Evolutionary conservation across 768 basidiomycete species (phyloP).

Genomic region (Kwoniella shandongensis): DNA sequence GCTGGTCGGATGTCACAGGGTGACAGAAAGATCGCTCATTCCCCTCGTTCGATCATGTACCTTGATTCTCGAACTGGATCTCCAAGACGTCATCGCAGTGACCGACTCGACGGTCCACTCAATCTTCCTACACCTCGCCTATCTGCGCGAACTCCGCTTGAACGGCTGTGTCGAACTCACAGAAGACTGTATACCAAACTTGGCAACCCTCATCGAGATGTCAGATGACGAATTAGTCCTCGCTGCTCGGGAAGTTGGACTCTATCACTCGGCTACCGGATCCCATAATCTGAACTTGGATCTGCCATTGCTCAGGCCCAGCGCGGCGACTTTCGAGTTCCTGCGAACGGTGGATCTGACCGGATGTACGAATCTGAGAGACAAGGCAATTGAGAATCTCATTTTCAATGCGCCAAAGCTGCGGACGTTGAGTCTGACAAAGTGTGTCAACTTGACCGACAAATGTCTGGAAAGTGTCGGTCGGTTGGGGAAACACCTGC

Average conservation of each 20-base stretch:
- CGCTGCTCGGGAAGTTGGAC: not conserved
- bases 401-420: conserved; percentile 77
- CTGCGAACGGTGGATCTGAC: conserved; percentile 92
- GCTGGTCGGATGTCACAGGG: conserved; percentile 68
- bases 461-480: conserved; percentile 78
- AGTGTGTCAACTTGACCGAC: conserved; percentile 77
- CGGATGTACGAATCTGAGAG: conserved; percentile 74
- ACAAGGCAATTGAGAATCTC: conserved; percentile 78
- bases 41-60: conserved; percentile 76
- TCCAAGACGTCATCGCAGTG: conserved; percentile 75
- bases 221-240: conserved; percentile 18
- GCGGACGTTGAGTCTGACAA: conserved; percentile 80
- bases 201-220: conserved; percentile 53
- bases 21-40: conserved; percentile 76
- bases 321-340: conserved; percentile 64
- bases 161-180: conserved; percentile 75
- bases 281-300: not conserved
- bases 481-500: conserved; percentile 82
- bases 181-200: conserved; percentile 80
- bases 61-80: conserved; percentile 88
- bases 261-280: conserved; percentile 1
- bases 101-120: conserved; percentile 76
- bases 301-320: conserved; percentile 16
- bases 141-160: conserved; percentile 89
- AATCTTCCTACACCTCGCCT: conserved; percentile 73